These are phyloP conservation scores for Lactarius hengduanensis DNA, from an alignment of 768 basidiomycete species.

Conservation along the genomic window DNA sequence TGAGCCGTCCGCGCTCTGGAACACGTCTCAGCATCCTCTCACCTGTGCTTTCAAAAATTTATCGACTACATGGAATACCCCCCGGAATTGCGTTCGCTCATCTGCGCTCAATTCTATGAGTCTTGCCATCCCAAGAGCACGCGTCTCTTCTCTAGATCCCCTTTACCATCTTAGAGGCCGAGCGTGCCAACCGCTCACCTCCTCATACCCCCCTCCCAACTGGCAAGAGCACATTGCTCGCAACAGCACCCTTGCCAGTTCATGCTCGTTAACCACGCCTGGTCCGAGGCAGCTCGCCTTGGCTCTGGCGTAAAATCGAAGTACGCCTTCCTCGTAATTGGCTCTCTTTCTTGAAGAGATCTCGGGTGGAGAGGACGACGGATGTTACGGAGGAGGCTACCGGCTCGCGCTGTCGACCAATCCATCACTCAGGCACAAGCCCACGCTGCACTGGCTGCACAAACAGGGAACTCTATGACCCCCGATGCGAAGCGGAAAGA, in stretches of 20 bases:
- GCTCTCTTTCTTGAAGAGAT: constrained; percentile 82
- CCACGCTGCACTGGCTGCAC: constrained; percentile 55
- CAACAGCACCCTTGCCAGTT: constrained; percentile 62
- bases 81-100: constrained; percentile 65
- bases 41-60: neutral
- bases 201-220: constrained; percentile 66
- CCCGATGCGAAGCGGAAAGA: constrained; percentile 36
- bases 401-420: constrained; percentile 60
- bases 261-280: constrained; percentile 73
- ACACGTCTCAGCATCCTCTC: neutral
- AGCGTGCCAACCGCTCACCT: constrained; percentile 58
- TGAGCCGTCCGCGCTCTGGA: constrained; percentile 6
- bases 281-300: constrained; percentile 82
- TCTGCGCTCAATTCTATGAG: constrained; percentile 71
- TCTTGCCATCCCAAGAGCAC: constrained; percentile 56
- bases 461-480: constrained; percentile 12
- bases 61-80: constrained; percentile 50
- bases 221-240: constrained; percentile 69
- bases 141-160: constrained; percentile 66
- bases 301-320: constrained; percentile 83
- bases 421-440: constrained; percentile 71
- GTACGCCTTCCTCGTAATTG: constrained; percentile 82
- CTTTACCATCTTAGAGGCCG: constrained; percentile 45
- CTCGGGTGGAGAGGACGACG: constrained; percentile 65
- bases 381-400: constrained; percentile 48